These are phyloP conservation scores for Mycosphaerella arachidis DNA, from an alignment of 2,329 filamentous ascomycete species.

Conservation along the genomic window DNA sequence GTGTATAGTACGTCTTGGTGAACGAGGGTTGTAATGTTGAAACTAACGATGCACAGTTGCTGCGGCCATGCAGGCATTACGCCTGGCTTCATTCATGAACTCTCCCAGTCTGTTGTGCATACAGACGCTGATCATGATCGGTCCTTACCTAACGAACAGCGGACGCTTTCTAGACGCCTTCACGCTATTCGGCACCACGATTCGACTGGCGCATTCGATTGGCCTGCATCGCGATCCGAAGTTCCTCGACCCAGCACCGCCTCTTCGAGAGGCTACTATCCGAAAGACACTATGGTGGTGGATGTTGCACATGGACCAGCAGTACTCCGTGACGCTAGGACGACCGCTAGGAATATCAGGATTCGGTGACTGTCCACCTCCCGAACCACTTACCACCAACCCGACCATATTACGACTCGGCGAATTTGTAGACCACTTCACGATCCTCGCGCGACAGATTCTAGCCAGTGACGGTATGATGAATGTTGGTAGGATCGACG, in stretches of 20 bases:
- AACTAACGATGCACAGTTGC: constrained; percentile 35
- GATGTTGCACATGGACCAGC: constrained; percentile 50
- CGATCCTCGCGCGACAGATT: constrained; percentile 46
- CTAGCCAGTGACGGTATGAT: constrained; percentile 42
- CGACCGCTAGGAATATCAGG: constrained; percentile 48
- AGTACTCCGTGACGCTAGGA: constrained; percentile 48
- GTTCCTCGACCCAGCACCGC: constrained; percentile 40
- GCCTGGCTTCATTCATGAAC: constrained; percentile 46
- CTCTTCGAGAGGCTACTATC: constrained; percentile 39
- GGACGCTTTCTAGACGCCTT: constrained; percentile 49
- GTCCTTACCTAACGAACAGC: constrained; percentile 47
- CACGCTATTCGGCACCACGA: constrained; percentile 47
- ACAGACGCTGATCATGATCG: constrained; percentile 47
- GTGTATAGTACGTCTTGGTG: constrained; percentile 41
- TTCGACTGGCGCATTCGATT: constrained; percentile 47
- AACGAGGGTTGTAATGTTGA: neutral
- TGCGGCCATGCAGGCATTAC: constrained; percentile 49
- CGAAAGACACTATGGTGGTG: constrained; percentile 49
- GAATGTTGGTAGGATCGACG: constrained; percentile 42
- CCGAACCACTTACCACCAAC: constrained; percentile 43
- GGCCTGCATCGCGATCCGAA: constrained; percentile 48
- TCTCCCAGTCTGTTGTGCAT: constrained; percentile 45
- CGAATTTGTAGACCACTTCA: constrained; percentile 46
- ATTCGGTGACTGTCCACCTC: constrained; percentile 46
- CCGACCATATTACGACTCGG: constrained; percentile 41